phyloP scores from a whole-genome alignment of 441 rosid species.

The Geranium incanum region DNA sequence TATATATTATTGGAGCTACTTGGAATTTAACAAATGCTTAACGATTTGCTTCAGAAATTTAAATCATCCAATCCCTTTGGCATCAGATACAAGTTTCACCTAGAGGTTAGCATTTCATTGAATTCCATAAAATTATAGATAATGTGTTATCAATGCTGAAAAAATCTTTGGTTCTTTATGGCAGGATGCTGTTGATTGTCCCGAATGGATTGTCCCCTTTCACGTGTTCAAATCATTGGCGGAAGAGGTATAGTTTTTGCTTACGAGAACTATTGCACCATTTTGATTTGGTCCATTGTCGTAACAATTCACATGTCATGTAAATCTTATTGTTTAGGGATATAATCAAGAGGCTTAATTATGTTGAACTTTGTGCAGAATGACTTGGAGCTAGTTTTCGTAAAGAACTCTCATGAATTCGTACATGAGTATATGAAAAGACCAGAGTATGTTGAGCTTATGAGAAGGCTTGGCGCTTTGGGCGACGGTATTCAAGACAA shows the following conservation, averaged over 20 bases:
- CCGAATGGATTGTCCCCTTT: conserved; percentile 96
- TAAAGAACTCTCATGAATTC: conserved; percentile 89
- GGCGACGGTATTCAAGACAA: conserved; percentile 92
- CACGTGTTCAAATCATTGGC: conserved; percentile 81
- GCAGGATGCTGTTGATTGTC: conserved; percentile 96
- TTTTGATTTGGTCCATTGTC: no score
- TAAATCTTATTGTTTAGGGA: no score
- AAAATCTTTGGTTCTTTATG: conserved; percentile 7
- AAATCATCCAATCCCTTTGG: conserved; percentile 70
- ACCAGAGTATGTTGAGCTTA: conserved; percentile 67
- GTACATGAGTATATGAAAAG: conserved; percentile 74
- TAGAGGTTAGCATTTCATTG: conserved; percentile 47
- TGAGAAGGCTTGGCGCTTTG: conserved; percentile 90
- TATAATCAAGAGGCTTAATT: not conserved
- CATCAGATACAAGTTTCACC: conserved; percentile 80
- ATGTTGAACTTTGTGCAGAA: conserved; percentile 44
- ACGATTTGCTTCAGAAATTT: conserved; percentile 57
- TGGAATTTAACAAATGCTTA: conserved; percentile 18
- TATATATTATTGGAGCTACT: not conserved
- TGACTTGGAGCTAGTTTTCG: conserved; percentile 76
- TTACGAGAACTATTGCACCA: no score
- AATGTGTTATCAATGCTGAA: not conserved
- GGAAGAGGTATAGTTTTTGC: conserved; percentile 55
- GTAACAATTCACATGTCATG: not conserved
- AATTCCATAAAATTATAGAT: not conserved